Percentiles rank a stretch among this genome's conserved stretches.
These are phyloP conservation scores for Delitschia confertaspora DNA, from an alignment of 495 filamentous ascomycete genomes.

Conservation along the genomic window DNA sequence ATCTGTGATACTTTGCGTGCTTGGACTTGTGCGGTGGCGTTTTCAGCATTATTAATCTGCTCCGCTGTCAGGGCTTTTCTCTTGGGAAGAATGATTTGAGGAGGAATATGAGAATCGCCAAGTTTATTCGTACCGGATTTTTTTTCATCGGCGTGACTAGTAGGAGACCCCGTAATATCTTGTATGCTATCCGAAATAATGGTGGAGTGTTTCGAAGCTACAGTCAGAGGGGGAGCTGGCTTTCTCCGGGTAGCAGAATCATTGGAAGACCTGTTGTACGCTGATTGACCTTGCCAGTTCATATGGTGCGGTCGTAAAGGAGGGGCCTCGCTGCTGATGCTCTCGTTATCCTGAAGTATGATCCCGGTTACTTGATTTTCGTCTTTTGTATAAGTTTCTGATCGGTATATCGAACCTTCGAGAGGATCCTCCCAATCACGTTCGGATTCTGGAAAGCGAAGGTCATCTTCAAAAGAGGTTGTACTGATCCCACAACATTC, in stretches of 20 bases:
- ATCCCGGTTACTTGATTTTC: slow-evolving; percentile 29
- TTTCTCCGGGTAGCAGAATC: slow-evolving; percentile 27
- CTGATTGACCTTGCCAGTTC: slow-evolving; percentile 4
- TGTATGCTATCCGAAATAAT: slow-evolving; percentile 17
- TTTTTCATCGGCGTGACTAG: slow-evolving; percentile 28
- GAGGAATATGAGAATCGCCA: slow-evolving; percentile 25
- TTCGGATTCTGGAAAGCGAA: slow-evolving; percentile 27
- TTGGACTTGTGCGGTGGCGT: slow-evolving; percentile 12
- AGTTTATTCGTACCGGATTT: slow-evolving; percentile 21
- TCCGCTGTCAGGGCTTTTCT: slow-evolving; percentile 35
- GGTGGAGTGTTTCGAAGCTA: slow-evolving; percentile 33
- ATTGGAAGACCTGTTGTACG: slow-evolving; percentile 7
- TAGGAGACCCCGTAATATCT: slow-evolving; percentile 29
- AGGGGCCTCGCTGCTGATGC: slow-evolving; percentile 23
- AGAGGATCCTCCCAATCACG: slow-evolving; percentile 37
- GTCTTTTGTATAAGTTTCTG: slow-evolving; percentile 9
- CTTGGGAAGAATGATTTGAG: slow-evolving; percentile 32
- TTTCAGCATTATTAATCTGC: slow-evolving; percentile 28
- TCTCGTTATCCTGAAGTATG: slow-evolving; percentile 31
- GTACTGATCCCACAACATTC: slow-evolving; percentile 27
- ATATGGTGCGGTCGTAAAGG: slow-evolving; percentile 28
- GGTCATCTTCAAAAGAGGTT: slow-evolving; percentile 24
- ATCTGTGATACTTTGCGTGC: slow-evolving; percentile 8
- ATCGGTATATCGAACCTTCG: slow-evolving; percentile 19
- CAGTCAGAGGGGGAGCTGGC: slow-evolving; percentile 29